Base-by-base conservation (phyloP, 192 early-diverging fungal genomes). In the Backusella tarrabulga region DNA sequence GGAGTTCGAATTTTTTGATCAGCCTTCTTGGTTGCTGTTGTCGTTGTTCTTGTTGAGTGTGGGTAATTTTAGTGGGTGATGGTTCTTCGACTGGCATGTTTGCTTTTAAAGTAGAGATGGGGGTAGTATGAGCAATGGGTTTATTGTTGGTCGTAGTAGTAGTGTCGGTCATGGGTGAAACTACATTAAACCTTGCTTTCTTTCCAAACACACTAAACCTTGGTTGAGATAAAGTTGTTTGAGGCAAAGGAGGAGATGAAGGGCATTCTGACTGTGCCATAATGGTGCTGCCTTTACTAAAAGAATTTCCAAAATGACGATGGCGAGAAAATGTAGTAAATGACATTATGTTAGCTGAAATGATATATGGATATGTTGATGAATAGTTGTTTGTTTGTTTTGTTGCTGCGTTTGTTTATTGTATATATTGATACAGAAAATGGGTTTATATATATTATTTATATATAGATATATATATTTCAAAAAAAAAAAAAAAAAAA, bases 141-240 rank as follows among this genome's bases (percentile, higher is more conserved):
- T 35, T 68, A n/a, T 12, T 68, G 1, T 0, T 36, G 17, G 34
- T 36, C 4, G 35, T 36, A n/a, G 35, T 36, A 38, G n/a, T 38
- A n/a, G 34, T 35, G 35, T 70, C 68, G 21, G 40, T 70, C 17
- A 41, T 70, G 17, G 42, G 41, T 50, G 40, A 50, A 32, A 72
- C 71, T 46, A 4, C 21, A 63, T 72, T 44, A 32, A 50, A 72
- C 42, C 23, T 72, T 21, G 26, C 15, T 29, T 72, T 44, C 17
- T 72, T 72, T 15, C 71, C 71, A 50, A 72, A 72, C 42, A 72
- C 71, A 72, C 71, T 72, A 50, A 72, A 72, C 19, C 71, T 36
- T 23, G 71, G 71, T 32, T 46, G 21, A 63, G 56, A 63, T 63
- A 63, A 63, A 14, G 21, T 63, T 8, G 56, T 63, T 29, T 63